Percentiles rank a stretch among this genome's conserved stretches.
Evolutionary conservation across 352 stramenopile species (phyloP).

Genomic region (Pythium volutum): DNA sequence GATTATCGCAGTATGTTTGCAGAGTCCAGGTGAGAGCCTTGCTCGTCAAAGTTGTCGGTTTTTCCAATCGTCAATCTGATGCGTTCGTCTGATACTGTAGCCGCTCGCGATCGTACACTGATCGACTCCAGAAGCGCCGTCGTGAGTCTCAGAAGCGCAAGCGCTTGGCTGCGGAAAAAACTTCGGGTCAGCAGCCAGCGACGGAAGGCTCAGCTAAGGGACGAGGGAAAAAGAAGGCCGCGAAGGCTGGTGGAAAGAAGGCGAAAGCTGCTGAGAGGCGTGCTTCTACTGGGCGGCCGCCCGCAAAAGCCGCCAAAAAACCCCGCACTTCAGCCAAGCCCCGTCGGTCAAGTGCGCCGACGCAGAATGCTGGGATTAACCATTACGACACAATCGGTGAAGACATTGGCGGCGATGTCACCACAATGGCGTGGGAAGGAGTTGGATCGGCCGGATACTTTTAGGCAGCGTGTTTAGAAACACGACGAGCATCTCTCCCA

Average conservation of each 20-base stretch:
- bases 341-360: conserved; percentile 36
- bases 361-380: conserved; percentile 35
- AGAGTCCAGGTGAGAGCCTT: conserved; percentile 42
- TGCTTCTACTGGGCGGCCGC: conserved; percentile 10
- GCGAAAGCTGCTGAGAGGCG: conserved; percentile 13
- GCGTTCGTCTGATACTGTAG: not conserved
- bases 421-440: conserved; percentile 73
- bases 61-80: not conserved
- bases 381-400: conserved; percentile 48
- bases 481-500: not conserved
- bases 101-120: conserved; percentile 46
- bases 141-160: conserved; percentile 52
- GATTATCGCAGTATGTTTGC: conserved; percentile 74
- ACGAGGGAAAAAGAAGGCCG: conserved; percentile 4
- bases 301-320: conserved; percentile 9
- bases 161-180: conserved; percentile 19
- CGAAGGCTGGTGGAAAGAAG: conserved; percentile 15
- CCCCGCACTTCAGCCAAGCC: not conserved
- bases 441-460: conserved; percentile 61
- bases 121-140: conserved; percentile 40
- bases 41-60: not conserved
- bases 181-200: not conserved
- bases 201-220: not conserved
- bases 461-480: conserved; percentile 23
- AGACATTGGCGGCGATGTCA: conserved; percentile 52